A percentile compares a stretch with the other conserved stretches of the same genome.
Evolutionary conservation across 768 basidiomycete species (phyloP).

Genomic region (Serendipita sp.): DNA sequence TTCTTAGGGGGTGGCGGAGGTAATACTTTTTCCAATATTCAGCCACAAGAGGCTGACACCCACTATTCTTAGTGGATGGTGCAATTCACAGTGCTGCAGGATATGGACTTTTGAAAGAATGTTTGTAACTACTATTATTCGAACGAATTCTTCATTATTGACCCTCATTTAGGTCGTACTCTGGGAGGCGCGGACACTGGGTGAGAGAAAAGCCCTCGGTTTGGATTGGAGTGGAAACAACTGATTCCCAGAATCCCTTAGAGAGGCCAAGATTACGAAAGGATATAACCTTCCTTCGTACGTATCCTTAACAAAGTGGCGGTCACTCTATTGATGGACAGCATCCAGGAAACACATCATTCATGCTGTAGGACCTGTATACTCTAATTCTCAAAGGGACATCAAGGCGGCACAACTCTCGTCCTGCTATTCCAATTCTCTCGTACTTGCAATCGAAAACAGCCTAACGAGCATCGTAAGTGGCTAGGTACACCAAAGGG

Average conservation of each 20-base stretch:
- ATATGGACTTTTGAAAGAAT: slow-evolving; percentile 46
- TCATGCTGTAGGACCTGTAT: slow-evolving; percentile 70
- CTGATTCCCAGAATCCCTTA: not conserved
- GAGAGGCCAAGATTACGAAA: slow-evolving; percentile 56
- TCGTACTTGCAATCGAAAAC: slow-evolving; percentile 45
- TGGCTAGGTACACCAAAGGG: not conserved
- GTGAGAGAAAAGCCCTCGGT: not conserved
- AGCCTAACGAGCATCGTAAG: slow-evolving; percentile 49
- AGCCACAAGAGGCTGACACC: not conserved
- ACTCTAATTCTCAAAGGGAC: slow-evolving; percentile 26
- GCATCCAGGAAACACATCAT: slow-evolving; percentile 47
- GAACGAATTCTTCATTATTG: not conserved
- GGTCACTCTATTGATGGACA: too few species aligned
- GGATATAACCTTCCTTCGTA: slow-evolving; percentile 67
- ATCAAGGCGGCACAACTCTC: slow-evolving; percentile 37
- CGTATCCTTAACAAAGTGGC: slow-evolving; percentile 17
- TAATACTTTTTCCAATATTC: slow-evolving; percentile 19
- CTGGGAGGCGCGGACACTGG: slow-evolving; percentile 57
- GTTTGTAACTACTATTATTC: slow-evolving; percentile 23
- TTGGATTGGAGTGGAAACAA: not conserved
- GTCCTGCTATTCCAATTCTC: slow-evolving; percentile 51
- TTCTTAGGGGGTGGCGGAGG: slow-evolving; percentile 62
- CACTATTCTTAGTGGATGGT: slow-evolving; percentile 44
- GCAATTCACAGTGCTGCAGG: slow-evolving; percentile 71
- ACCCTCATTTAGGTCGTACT: slow-evolving; percentile 32